Conservation (phyloP, 495 filamentous ascomycete genomes). For the Penicillium coprophilum region DNA sequence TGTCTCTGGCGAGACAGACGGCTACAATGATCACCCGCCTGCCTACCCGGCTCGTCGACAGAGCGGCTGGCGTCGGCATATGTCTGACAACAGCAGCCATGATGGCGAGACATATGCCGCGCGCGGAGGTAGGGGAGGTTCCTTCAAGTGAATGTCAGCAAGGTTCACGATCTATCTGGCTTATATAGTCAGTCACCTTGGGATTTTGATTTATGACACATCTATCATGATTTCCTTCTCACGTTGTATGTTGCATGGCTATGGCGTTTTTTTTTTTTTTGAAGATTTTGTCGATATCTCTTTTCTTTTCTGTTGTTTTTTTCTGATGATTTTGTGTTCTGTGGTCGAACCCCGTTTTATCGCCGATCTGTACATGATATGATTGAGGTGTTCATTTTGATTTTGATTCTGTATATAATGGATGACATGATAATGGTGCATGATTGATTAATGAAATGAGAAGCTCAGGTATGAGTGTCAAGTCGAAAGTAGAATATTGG, state of each 20-base stretch:
- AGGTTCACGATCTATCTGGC: neutral
- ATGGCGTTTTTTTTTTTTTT: neutral
- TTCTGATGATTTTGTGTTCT: neutral
- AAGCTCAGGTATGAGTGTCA: neutral
- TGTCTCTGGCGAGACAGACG: conserved; percentile 18
- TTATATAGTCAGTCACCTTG: neutral
- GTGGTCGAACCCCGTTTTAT: neutral
- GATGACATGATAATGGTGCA: conserved; percentile 29
- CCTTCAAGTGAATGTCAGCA: conserved; percentile 21
- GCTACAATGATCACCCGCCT: conserved; percentile 13
- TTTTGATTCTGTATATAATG: conserved; percentile 28
- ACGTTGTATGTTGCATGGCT: conserved; percentile 4
- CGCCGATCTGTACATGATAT: neutral
- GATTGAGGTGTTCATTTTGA: neutral
- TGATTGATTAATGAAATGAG: conserved; percentile 23
- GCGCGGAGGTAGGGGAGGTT: conserved; percentile 14
- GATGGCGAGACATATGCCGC: conserved; percentile 16
- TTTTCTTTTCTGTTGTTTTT: neutral
- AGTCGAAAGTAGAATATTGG: neutral
- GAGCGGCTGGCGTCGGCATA: conserved; percentile 38
- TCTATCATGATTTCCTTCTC: neutral
- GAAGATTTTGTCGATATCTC: conserved; percentile 4
- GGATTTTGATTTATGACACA: conserved; percentile 2
- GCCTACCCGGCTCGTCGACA: conserved; percentile 18
- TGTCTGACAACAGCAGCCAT: conserved; percentile 26